Percentiles rank a stretch among this genome's conserved stretches.
phyloP scores from a whole-genome alignment of 768 basidiomycete species.

The Leucocoprinus birnbaumii region DNA sequence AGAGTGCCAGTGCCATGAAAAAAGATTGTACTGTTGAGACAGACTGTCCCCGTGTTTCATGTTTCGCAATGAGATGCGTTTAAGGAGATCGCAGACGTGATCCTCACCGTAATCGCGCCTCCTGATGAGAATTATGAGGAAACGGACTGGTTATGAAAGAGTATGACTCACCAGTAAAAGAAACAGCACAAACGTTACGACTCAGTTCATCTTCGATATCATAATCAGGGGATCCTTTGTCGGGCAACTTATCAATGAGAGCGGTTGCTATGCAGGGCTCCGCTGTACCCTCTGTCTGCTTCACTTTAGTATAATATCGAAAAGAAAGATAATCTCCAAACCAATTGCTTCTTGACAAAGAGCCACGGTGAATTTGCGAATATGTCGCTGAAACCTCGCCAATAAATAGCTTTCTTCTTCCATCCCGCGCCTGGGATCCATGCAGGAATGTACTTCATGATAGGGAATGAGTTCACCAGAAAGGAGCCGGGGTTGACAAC shows the following conservation, averaged over 20 bases:
- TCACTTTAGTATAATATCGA: too few relatives aligned
- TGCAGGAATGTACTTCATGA: constrained; percentile 26
- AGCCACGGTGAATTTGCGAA: too few relatives aligned
- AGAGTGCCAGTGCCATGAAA: constrained; percentile 17
- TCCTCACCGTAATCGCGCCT: constrained; percentile 13
- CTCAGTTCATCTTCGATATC: constrained; percentile 3
- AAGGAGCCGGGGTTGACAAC: constrained; percentile 19
- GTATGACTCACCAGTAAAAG: constrained; percentile 5
- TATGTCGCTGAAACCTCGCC: neutral
- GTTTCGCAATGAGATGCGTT: neutral
- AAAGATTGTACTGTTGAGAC: constrained; percentile 14
- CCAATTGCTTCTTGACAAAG: too few relatives aligned
- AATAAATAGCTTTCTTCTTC: constrained; percentile 16
- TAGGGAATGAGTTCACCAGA: constrained; percentile 14
- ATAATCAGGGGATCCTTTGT: neutral
- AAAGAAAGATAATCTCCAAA: too few relatives aligned
- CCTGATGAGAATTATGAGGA: neutral
- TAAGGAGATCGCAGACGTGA: neutral
- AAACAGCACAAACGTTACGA: constrained; percentile 1
- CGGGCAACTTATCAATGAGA: constrained; percentile 6
- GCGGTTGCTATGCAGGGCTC: constrained; percentile 10
- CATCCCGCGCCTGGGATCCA: constrained; percentile 37
- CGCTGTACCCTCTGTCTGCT: neutral
- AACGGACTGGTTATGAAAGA: constrained; percentile 3
- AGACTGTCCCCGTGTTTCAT: neutral